These are phyloP conservation scores for Blastobotrys americana DNA, from an alignment of 805 yeast genomes.

Conservation along the genomic window DNA sequence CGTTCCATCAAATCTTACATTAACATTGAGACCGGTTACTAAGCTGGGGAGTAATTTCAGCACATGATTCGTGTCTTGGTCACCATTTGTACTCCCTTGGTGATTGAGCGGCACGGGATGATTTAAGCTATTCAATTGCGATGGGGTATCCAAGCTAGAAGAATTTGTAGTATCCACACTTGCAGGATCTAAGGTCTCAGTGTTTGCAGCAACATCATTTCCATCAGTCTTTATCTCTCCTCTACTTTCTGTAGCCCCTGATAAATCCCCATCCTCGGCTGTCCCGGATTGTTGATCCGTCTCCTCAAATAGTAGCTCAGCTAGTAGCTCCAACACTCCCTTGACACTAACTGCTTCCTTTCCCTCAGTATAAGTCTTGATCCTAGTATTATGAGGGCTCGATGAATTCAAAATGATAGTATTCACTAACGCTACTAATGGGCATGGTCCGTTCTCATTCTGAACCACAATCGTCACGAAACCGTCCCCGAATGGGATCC, in stretches of 20 bases:
- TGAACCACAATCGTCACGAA: conserved; percentile 52
- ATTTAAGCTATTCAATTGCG: conserved; percentile 30
- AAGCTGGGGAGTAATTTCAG: conserved; percentile 54
- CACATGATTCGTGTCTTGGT: conserved; percentile 34
- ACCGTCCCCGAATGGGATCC: conserved; percentile 6
- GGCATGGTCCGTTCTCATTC: conserved; percentile 83
- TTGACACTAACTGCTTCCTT: conserved; percentile 31
- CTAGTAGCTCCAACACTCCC: conserved; percentile 43
- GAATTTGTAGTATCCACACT: neutral
- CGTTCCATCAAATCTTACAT: conserved; percentile 60
- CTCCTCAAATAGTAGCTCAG: conserved; percentile 19
- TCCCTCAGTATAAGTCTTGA: conserved; percentile 31
- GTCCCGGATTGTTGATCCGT: neutral
- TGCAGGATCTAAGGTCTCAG: neutral
- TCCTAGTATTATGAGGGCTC: conserved; percentile 22
- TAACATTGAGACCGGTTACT: conserved; percentile 63
- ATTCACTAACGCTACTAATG: conserved; percentile 70
- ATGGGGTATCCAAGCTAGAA: neutral
- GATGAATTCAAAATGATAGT: conserved; percentile 44
- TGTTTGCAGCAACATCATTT: too few relatives aligned
- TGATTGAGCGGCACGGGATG: conserved; percentile 2
- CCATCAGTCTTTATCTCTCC: too few relatives aligned
- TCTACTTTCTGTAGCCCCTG: neutral
- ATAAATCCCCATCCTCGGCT: neutral
- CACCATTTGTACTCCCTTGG: conserved; percentile 19